phyloP scores from a whole-genome alignment of 2,329 filamentous ascomycete genomes.

The Plenodomus biglobosus region DNA sequence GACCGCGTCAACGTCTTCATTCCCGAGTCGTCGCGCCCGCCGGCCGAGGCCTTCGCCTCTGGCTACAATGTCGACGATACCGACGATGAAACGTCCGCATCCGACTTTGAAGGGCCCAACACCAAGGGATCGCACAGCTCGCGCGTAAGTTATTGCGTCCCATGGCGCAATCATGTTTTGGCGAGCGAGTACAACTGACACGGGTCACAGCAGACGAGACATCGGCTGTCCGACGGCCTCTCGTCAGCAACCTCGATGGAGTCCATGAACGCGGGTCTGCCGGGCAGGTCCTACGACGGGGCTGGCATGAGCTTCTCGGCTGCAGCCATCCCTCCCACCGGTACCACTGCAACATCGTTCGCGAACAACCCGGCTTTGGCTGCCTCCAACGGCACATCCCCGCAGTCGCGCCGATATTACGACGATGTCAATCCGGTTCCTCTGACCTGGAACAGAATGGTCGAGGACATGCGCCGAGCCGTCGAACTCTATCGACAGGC shows the following conservation, averaged over 20 bases:
- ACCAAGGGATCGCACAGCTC: conserved; percentile 70
- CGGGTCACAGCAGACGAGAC: conserved; percentile 38
- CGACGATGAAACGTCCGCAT: conserved; percentile 82
- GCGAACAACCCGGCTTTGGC: conserved; percentile 51
- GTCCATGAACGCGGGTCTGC: conserved; percentile 73
- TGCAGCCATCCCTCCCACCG: conserved; percentile 50
- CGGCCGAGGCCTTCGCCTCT: conserved; percentile 85
- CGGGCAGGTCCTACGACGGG: conserved; percentile 54
- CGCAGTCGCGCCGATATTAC: conserved; percentile 80
- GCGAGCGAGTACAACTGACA: conserved; percentile 19
- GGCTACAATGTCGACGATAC: conserved; percentile 84
- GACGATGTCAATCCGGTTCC: conserved; percentile 81
- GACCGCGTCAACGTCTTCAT: conserved; percentile 87
- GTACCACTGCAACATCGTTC: conserved; percentile 58
- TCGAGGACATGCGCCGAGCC: conserved; percentile 89
- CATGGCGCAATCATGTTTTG: neutral
- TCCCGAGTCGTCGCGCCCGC: conserved; percentile 85
- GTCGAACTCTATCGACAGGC: conserved; percentile 88
- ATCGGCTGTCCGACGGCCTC: conserved; percentile 67
- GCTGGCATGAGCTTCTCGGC: conserved; percentile 50
- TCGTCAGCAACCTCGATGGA: conserved; percentile 91
- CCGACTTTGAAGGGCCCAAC: conserved; percentile 76
- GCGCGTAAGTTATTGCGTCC: conserved; percentile 67
- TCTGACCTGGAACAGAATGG: conserved; percentile 84
- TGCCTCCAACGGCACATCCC: conserved; percentile 48